These are phyloP conservation scores for Leccinum disarticulatum DNA, from an alignment of 768 basidiomycete species.

Conservation along the genomic window DNA sequence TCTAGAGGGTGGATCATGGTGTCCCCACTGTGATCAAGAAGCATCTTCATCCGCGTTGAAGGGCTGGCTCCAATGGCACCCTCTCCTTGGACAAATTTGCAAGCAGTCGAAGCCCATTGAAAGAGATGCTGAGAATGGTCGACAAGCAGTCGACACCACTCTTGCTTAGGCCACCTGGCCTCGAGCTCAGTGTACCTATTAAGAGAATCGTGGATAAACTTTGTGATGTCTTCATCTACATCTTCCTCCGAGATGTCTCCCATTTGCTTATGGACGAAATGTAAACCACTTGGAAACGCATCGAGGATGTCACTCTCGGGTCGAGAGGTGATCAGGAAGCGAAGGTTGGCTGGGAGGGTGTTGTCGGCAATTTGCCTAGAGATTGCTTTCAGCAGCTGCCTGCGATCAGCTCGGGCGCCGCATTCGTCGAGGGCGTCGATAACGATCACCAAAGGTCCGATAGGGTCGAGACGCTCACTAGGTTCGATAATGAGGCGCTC, in stretches of 20 bases:
- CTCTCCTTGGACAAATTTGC: not conserved
- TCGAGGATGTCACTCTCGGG: not conserved
- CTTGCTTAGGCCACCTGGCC: not conserved
- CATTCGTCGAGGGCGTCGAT: not conserved
- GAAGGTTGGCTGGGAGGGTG: no score
- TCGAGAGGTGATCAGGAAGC: not conserved
- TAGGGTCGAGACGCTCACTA: accelerated
- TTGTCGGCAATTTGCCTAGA: not conserved
- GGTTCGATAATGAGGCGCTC: not conserved
- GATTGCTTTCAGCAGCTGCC: not conserved
- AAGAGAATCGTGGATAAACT: not conserved
- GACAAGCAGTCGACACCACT: not conserved
- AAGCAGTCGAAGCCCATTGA: not conserved
- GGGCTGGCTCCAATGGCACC: not conserved
- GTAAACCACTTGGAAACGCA: not conserved
- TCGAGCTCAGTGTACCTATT: not conserved
- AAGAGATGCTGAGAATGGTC: not conserved
- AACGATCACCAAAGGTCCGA: not conserved
- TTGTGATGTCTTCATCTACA: not conserved
- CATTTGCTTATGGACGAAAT: not conserved
- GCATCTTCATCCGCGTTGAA: not conserved
- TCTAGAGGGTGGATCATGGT: not conserved
- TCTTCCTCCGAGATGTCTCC: no score
- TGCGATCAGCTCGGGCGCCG: no score
- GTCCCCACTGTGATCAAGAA: not conserved